A percentile compares a stretch with the other conserved stretches of the same genome.
Evolutionary conservation across 306 rosid species (phyloP).

Genomic region (Elaeagnus macrophylla): DNA sequence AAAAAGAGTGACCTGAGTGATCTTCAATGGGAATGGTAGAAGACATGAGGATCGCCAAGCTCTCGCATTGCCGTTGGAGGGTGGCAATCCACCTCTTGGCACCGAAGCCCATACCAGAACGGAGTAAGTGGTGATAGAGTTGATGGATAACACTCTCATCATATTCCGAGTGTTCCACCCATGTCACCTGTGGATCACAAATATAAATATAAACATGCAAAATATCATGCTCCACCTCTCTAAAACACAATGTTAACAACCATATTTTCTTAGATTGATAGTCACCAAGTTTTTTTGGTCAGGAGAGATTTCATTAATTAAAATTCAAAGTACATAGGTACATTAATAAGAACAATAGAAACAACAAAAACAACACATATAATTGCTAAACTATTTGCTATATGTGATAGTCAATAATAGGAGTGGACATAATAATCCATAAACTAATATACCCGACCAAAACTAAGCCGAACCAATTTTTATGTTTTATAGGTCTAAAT

Average conservation of each 20-base stretch:
- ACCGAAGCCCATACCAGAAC: constrained; percentile 66
- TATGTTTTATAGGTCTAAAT: too few species aligned
- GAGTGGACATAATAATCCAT: too few species aligned
- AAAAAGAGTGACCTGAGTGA: constrained; percentile 32
- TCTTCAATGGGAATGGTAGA: constrained; percentile 39
- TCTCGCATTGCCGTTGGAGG: constrained; percentile 69
- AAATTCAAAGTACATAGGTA: too few species aligned
- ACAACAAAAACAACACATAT: too few species aligned
- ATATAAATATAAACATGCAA: constrained; percentile 3
- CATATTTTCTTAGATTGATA: too few species aligned
- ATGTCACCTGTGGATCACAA: constrained; percentile 49
- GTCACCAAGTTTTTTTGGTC: too few species aligned
- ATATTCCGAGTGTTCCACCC: constrained; percentile 77
- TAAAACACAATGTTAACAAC: not conserved
- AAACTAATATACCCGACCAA: too few species aligned
- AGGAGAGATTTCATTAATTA: too few species aligned
- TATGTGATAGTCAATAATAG: too few species aligned
- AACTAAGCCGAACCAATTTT: too few species aligned
- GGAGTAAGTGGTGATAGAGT: constrained; percentile 41
- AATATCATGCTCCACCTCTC: not conserved
- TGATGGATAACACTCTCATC: constrained; percentile 62
- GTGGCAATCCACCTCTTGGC: constrained; percentile 82
- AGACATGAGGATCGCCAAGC: constrained; percentile 43
- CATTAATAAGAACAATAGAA: too few species aligned
- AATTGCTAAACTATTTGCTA: too few species aligned